Base-by-base conservation (phyloP, 495 filamentous ascomycete genomes). In the Penicillium daleae region DNA sequence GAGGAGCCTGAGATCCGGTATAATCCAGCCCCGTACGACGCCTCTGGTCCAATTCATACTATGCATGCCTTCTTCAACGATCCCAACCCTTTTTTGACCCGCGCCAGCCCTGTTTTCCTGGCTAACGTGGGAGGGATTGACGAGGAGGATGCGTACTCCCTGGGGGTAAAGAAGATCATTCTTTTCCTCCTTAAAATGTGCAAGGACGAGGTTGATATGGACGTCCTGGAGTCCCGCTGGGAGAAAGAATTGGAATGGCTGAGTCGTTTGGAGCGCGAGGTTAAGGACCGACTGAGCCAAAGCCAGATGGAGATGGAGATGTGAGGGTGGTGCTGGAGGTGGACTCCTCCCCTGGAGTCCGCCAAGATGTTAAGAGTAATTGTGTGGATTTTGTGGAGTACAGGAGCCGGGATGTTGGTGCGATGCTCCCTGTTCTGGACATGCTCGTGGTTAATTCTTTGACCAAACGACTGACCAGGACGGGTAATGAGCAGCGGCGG, bases 51-150 rank as follows among this genome's bases (percentile, higher is more conserved):
- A 7, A 44, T n/a, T 0, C 44, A 51, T 10, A 13, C 60, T 0
- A 10, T 68, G 7, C 39, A 21, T 6, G 75, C 70, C 9, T 63
- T 57, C 9, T 77, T 78, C 55, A 58, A 69, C 6, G 33, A 21
- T 2, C 21, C 26, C 3, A 58, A 77, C 24, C 76, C 75, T 2
- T 78, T 72, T 54, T 70, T 80, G 6, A 46, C 55, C 27, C 71
- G 76, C 0, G 78, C 72, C 0, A 74, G 78, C 10, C 66, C 71
- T 3, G 65, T 78, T 32, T 64, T 65, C 17, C 29, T 67, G 21
- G 51, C 68, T 2, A 56, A 59, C 0, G 37, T 48, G 6, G 22
- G 62, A 12, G 53, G 31, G 10, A 53, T 52, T 2, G 63, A 56
- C 7, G 31, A 61, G 1, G 27, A 29, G 0, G 22, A 12, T 2